Percentiles rank a stretch among this genome's conserved stretches.
Conservation (phyloP, 805 yeast genomes). For the Yarrowia sp. region DNA sequence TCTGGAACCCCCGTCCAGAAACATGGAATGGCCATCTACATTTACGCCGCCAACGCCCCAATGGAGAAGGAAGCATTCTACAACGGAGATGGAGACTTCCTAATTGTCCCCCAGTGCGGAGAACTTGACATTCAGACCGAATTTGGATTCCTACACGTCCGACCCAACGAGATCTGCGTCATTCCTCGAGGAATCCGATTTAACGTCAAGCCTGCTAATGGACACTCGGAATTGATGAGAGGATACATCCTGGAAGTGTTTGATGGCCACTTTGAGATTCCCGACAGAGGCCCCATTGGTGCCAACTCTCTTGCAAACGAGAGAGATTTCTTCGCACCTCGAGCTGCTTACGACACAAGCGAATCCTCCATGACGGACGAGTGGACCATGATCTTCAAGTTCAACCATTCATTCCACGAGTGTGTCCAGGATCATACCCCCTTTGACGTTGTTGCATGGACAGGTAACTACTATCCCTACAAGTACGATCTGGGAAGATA, state of each 20-base stretch:
- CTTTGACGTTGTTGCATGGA: constrained; percentile 48
- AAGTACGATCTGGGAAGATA: constrained; percentile 47
- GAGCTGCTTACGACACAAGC: constrained; percentile 43
- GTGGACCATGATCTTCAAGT: constrained; percentile 40
- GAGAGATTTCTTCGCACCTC: constrained; percentile 46
- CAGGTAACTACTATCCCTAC: constrained; percentile 47
- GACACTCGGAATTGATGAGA: constrained; percentile 39
- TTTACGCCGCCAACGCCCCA: constrained; percentile 44
- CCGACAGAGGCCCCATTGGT: constrained; percentile 48
- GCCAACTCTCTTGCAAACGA: constrained; percentile 47
- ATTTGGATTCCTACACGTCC: constrained; percentile 45
- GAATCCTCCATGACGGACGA: constrained; percentile 17
- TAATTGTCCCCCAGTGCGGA: constrained; percentile 46
- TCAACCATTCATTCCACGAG: constrained; percentile 41
- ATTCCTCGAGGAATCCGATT: constrained; percentile 47
- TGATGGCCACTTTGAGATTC: constrained; percentile 46
- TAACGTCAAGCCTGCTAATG: constrained; percentile 42
- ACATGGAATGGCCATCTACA: constrained; percentile 44
- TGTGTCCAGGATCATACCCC: constrained; percentile 45
- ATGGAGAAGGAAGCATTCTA: constrained; percentile 45
- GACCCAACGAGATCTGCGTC: constrained; percentile 46
- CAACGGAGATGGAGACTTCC: constrained; percentile 46
- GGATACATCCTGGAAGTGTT: constrained; percentile 47
- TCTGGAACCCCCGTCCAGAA: constrained; percentile 44
- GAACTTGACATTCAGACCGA: constrained; percentile 46